Conservation (phyloP, 2,329 filamentous ascomycete genomes). For the Diaporthe australafricana region DNA sequence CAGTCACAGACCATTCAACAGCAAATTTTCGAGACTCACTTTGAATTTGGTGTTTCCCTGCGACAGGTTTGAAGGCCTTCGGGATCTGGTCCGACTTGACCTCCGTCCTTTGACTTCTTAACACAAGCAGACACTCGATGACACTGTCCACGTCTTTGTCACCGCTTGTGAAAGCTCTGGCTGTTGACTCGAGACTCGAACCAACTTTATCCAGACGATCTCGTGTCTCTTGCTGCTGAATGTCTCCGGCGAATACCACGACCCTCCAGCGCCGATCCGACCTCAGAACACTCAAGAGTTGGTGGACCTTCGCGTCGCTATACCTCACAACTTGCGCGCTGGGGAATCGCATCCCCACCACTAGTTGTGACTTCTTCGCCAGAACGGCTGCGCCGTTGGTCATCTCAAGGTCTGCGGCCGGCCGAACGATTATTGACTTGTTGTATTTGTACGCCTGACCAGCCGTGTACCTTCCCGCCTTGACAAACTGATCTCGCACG, state of each 20-base stretch:
- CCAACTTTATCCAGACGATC: neutral
- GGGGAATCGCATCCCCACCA: constrained; percentile 33
- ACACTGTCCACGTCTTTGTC: constrained; percentile 61
- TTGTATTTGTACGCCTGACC: constrained; percentile 68
- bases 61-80: constrained; percentile 65
- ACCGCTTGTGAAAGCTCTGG: constrained; percentile 55
- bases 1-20: neutral
- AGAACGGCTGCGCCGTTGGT: neutral
- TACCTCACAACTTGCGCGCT: constrained; percentile 64
- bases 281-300: constrained; percentile 50
- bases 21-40: constrained; percentile 47
- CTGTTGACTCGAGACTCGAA: constrained; percentile 38
- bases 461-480: constrained; percentile 69
- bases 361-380: neutral
- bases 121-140: constrained; percentile 68
- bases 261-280: constrained; percentile 51
- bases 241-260: constrained; percentile 27
- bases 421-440: constrained; percentile 57
- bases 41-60: constrained; percentile 65
- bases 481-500: constrained; percentile 68
- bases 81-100: constrained; percentile 66
- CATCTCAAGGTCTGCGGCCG: neutral
- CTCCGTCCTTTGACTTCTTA: constrained; percentile 58
- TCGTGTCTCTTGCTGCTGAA: constrained; percentile 12
- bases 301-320: constrained; percentile 64